These are phyloP conservation scores for Albatrellus ellisii DNA, from an alignment of 768 basidiomycete genomes.

Conservation along the genomic window DNA sequence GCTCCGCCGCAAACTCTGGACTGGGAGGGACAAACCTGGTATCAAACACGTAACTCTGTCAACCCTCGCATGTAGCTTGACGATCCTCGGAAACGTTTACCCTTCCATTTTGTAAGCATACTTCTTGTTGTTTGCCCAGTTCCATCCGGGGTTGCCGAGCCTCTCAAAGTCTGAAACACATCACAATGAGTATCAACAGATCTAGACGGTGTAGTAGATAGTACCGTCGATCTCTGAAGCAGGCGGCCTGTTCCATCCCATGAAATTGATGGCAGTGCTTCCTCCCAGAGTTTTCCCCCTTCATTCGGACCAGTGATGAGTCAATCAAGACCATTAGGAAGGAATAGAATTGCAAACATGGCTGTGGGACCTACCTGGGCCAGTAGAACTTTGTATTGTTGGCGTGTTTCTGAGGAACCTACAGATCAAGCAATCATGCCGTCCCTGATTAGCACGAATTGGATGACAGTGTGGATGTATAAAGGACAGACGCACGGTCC, in stretches of 20 bases:
- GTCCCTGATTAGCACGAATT: not conserved
- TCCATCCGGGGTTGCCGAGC: constrained; percentile 5
- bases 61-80: too few species aligned
- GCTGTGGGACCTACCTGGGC: not conserved
- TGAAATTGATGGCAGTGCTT: constrained; percentile 4
- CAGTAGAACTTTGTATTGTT: not conserved
- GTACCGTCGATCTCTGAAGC: constrained; percentile 5
- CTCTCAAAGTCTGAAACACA: not conserved
- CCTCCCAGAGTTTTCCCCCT: constrained; percentile 9
- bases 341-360: not conserved
- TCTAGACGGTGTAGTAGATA: not conserved
- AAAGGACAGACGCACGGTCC: not conserved
- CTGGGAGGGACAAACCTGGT: not conserved
- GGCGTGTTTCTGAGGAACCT: constrained; percentile 2
- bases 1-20: not conserved
- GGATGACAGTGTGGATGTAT: not conserved
- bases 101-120: constrained; percentile 2
- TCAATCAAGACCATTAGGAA: not conserved
- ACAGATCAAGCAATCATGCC: not conserved
- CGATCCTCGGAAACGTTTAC: not conserved
- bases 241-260: constrained; percentile 1
- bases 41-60: too few species aligned
- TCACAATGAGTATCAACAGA: not conserved
- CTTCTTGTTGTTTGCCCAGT: constrained; percentile 5
- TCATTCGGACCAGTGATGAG: too few species aligned